Percentiles rank a stretch among this genome's conserved stretches.
phyloP scores from a whole-genome alignment of 2,329 filamentous ascomycete genomes.

The Zymoseptoria ardabiliae region DNA sequence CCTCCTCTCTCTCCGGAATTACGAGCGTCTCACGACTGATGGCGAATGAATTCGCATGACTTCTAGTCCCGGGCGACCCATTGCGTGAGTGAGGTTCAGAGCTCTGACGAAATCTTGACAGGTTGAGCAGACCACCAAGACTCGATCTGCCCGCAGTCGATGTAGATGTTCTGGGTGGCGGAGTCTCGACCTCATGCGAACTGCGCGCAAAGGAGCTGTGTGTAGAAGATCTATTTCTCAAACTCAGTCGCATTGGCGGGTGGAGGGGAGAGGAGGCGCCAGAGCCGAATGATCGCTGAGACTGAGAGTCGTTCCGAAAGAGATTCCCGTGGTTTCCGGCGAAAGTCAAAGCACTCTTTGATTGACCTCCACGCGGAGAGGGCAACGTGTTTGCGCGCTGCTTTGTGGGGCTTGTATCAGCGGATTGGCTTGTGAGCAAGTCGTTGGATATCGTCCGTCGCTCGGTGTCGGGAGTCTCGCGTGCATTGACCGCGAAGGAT shows the following conservation, averaged over 20 bases:
- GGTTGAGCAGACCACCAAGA: conserved; percentile 78
- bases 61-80: conserved; percentile 65
- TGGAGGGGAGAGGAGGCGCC: conserved; percentile 49
- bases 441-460: conserved; percentile 7
- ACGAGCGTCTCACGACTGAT: conserved; percentile 62
- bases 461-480: conserved; percentile 14
- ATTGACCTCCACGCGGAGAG: conserved; percentile 31
- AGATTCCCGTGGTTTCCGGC: conserved; percentile 43
- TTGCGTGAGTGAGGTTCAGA: conserved; percentile 64
- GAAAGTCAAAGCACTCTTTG: conserved; percentile 40
- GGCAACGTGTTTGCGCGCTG: conserved; percentile 11
- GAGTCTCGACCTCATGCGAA: conserved; percentile 64
- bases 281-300: conserved; percentile 60
- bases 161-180: conserved; percentile 67
- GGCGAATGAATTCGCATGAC: conserved; percentile 78
- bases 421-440: conserved; percentile 21
- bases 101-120: conserved; percentile 72
- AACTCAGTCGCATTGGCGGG: conserved; percentile 48
- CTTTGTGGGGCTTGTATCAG: conserved; percentile 22
- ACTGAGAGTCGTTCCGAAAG: conserved; percentile 55
- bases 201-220: conserved; percentile 67
- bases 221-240: conserved; percentile 78
- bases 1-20: conserved; percentile 73
- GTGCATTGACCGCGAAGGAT: conserved; percentile 18
- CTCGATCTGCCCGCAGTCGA: conserved; percentile 84